Evolutionary conservation across 139 green algal species (phyloP), one percentile per base, ranked within the genome.

Genomic region (Coelastrella sp.): DNA sequence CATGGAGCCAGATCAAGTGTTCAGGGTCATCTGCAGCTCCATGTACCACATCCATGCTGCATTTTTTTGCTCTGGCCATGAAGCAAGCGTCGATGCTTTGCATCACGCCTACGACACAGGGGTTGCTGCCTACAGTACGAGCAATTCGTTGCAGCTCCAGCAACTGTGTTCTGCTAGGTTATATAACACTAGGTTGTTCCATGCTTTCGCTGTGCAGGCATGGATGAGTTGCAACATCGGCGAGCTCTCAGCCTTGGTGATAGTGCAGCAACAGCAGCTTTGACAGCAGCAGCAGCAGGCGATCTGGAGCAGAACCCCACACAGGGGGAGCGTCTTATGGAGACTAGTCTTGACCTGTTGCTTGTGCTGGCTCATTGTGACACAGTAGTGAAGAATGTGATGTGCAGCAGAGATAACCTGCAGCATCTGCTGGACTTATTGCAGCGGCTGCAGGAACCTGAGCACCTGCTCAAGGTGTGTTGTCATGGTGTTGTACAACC

Each of bases 351-450:
- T 7, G 79, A 88, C 67, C 89, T 97, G 91, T 89, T 97, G 91
- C 87, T 96, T 74, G 88, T 95, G 83, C 78, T 97, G 83, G 78
- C 86, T 0, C 84, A 93, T 62, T 90, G 79, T 0, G 95, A 98
- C 77, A 81, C 63, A 4, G 82, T 90, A 25, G 95, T 98, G 57
- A 97, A 97, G 85, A 82, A 64, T 2, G 82, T 84, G 38, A 89
- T 96, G 64, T 91, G 86, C 86, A 80, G 66, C 67, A 85, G 89
- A 23, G 91, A 95, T 62, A 90, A 89, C 62, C 79, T 96, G 84
- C 86, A 90, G 74, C 59, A 85, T 30, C 85, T 90, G 41, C 81
- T 96, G 78, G 85, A 93, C 60, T 88, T 86, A 60, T 40, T 92
- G 35, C 62, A 87, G 43, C 80, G 69, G 15, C 82, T 95, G 73